Conservation (phyloP, 139 green algal species). For the Micractinium sp. region DNA sequence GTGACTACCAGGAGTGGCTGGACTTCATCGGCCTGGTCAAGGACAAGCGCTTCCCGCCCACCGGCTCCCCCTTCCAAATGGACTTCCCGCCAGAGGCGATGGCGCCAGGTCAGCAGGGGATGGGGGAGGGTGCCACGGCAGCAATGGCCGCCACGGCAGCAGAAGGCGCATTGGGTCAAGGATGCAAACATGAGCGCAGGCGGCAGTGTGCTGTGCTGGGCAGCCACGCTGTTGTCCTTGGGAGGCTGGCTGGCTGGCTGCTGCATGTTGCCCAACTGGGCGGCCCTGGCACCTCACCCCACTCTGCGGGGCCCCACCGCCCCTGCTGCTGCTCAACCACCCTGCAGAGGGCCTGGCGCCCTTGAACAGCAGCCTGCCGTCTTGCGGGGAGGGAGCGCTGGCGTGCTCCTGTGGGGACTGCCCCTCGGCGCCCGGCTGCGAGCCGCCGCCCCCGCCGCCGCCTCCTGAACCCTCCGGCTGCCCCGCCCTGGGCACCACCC, state of each 20-base stretch:
- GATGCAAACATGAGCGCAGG: neutral
- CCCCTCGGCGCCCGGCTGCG: conserved; percentile 70
- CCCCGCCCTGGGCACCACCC: conserved; percentile 50
- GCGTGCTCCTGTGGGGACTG: conserved; percentile 93
- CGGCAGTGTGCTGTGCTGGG: neutral
- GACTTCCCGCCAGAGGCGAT: conserved; percentile 68
- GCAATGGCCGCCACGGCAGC: neutral
- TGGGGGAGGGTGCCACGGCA: neutral
- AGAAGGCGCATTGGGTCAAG: too few species aligned
- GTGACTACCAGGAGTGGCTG: conserved; percentile 77
- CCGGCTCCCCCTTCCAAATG: conserved; percentile 77
- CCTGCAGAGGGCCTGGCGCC: conserved; percentile 52
- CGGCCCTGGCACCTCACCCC: too few species aligned
- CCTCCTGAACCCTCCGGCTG: conserved; percentile 51
- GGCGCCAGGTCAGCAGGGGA: conserved; percentile 16
- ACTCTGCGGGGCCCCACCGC: neutral
- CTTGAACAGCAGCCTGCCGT: conserved; percentile 50
- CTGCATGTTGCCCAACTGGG: too few species aligned
- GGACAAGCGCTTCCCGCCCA: conserved; percentile 66
- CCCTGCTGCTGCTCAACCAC: neutral
- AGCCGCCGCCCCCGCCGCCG: conserved; percentile 49
- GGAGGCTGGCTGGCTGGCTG: neutral
- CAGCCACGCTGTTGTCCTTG: neutral
- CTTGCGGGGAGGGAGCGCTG: conserved; percentile 75
- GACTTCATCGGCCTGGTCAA: conserved; percentile 86